Base-by-base conservation (phyloP, 805 yeast species). In the Lachancea thermotolerans region DNA sequence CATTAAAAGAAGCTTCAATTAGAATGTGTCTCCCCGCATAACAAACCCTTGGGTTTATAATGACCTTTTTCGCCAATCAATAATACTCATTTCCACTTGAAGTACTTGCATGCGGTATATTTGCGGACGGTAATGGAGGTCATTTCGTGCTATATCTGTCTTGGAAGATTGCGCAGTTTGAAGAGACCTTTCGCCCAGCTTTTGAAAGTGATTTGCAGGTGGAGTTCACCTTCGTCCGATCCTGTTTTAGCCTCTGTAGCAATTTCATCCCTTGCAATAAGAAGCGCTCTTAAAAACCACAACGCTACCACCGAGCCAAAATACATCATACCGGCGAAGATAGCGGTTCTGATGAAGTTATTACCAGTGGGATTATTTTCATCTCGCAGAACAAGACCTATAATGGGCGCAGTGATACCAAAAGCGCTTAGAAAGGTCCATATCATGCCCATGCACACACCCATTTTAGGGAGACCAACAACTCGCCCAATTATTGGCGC, bases 321-420 rank as follows among this genome's bases (percentile, higher is more conserved):
- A 56, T 74, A 81, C 4, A 74, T 65, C n/a, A 67, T 57, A 0
- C 87, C 88, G 16, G 80, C 75, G 57, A 81, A 81, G 1, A 81
- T 68, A 0, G 81, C 69, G 8, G 83, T 77, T 49, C 76, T 54
- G 17, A 62, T 54, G 61, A 79, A 82, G 52, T 74, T 78, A 8
- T 65, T 59, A 6, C 57, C 56, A 1, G 69, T 72, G 17, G 54
- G 50, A n/a, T 53, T 39, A 3, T 53, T 37, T 4, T 47, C 28
- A 3, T 59, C 48, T 46, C 77, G 77, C 39, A 81, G 64, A 10
- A 72, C 61, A 14, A 78, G 67, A 5, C 86, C 86, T 48, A 81
- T 73, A 17, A 80, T 71, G 1, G 86, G 86, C 1, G 85, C 72
- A 1, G 70, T 73, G n/a, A 77, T 59, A 2, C 78, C 78, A 29